These are phyloP conservation scores for Botrytis hyacinthi DNA, from an alignment of 2,329 filamentous ascomycete species.

Conservation along the genomic window DNA sequence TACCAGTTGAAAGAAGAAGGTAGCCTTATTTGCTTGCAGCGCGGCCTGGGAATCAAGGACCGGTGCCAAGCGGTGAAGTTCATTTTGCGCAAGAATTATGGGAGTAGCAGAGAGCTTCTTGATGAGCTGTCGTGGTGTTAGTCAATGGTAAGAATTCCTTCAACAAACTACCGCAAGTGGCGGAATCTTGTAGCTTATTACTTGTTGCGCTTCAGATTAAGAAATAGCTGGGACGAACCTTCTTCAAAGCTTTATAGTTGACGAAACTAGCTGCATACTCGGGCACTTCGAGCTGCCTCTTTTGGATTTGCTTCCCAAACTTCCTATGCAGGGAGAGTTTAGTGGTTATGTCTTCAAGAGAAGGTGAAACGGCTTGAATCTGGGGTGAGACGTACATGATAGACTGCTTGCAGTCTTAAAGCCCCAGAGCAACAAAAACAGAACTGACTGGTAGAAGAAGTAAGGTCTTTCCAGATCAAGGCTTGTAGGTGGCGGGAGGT, in stretches of 20 bases:
- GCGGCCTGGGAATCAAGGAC: conserved; percentile 77
- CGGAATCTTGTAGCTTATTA: neutral
- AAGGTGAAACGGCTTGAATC: neutral
- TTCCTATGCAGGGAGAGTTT: conserved; percentile 62
- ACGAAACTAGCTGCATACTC: conserved; percentile 99
- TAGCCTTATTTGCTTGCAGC: conserved; percentile 94
- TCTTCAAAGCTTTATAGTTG: conserved; percentile 98
- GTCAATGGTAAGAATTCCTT: conserved; percentile 26
- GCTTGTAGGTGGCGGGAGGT: conserved; percentile 15
- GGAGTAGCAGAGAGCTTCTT: conserved; percentile 95
- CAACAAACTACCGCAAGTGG: neutral
- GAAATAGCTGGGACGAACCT: conserved; percentile 56
- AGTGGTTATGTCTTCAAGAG: conserved; percentile 20
- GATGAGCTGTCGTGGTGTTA: conserved; percentile 69
- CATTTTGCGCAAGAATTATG: conserved; percentile 73
- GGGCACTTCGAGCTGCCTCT: conserved; percentile 96
- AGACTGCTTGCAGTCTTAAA: conserved; percentile 33
- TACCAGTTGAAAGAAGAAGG: conserved; percentile 97
- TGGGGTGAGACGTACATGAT: conserved; percentile 36
- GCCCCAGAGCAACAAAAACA: conserved; percentile 30
- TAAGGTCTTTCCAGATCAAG: neutral
- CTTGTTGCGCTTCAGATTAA: conserved; percentile 16
- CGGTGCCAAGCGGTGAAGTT: conserved; percentile 48
- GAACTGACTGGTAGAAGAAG: conserved; percentile 19
- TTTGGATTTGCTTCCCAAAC: conserved; percentile 99